These are phyloP conservation scores for Protomyces pachydermus DNA, from an alignment of 1,139 yeast genomes.

Conservation along the genomic window DNA sequence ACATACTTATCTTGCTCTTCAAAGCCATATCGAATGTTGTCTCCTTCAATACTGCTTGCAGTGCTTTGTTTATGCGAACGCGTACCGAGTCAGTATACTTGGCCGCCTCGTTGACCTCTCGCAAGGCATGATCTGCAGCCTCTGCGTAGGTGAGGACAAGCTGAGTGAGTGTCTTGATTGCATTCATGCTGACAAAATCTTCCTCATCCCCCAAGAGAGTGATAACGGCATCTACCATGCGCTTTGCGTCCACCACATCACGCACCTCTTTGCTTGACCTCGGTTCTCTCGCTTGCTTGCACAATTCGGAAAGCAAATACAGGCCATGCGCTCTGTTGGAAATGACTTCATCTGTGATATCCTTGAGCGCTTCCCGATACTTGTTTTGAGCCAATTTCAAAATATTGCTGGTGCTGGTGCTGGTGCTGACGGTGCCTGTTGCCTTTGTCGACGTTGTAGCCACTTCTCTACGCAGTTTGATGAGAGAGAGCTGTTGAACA, in stretches of 20 bases:
- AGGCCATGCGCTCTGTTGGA: slow-evolving; percentile 88
- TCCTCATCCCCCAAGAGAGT: slow-evolving; percentile 69
- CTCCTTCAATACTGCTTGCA: background rate
- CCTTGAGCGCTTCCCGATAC: slow-evolving; percentile 30
- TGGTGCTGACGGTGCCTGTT: background rate
- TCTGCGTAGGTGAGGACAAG: slow-evolving; percentile 2
- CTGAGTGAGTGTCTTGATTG: slow-evolving; percentile 60
- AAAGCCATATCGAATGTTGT: background rate
- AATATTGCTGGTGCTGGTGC: background rate
- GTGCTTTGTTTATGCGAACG: background rate
- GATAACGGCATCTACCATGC: slow-evolving; percentile 51
- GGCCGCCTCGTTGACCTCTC: background rate
- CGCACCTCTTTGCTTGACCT: slow-evolving; percentile 44
- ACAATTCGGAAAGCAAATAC: slow-evolving; percentile 56
- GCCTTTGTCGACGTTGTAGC: background rate
- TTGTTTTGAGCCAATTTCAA: background rate
- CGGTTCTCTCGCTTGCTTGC: slow-evolving; percentile 34
- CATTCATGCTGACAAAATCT: slow-evolving; percentile 79
- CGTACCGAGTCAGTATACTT: background rate
- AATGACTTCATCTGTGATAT: slow-evolving; percentile 65
- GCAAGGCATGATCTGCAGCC: background rate
- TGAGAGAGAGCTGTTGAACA: background rate
- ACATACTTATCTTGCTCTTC: background rate
- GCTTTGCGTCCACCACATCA: slow-evolving; percentile 52
- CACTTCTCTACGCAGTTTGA: background rate